Conservation (phyloP, 169 alveolate species). For the Ichthyophthirius multifiliis region DNA sequence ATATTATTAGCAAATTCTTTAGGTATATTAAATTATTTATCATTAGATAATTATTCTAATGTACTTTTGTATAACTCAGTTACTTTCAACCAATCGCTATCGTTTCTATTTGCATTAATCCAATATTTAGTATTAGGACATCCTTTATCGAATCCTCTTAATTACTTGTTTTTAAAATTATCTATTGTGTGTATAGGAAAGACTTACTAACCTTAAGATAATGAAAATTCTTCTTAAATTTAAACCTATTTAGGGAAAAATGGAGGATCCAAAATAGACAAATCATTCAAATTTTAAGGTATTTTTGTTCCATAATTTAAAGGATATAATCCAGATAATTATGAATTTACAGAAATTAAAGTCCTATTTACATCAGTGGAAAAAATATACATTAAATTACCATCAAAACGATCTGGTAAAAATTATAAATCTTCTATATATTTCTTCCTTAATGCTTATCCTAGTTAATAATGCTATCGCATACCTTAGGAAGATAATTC, state of each 20-base stretch:
- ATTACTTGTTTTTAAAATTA: neutral
- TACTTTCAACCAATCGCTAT: neutral
- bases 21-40: too few species aligned
- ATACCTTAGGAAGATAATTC: constrained; percentile 35
- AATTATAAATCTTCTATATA: constrained; percentile 17
- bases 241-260: neutral
- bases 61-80: too few species aligned
- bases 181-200: neutral
- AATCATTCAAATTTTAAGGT: neutral
- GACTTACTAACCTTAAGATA: neutral
- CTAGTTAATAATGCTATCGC: constrained; percentile 40
- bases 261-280: neutral
- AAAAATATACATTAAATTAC: constrained; percentile 41
- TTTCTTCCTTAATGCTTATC: constrained; percentile 17
- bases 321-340: constrained; percentile 70
- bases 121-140: neutral
- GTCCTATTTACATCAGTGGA: constrained; percentile 67
- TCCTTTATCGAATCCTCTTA: neutral
- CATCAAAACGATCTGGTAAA: constrained; percentile 30
- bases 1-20: too few species aligned
- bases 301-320: neutral
- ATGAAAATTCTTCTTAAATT: neutral
- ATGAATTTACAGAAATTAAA: constrained; percentile 57
- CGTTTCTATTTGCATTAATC: neutral
- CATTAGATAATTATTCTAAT: too few species aligned